Conservation (phyloP, 495 filamentous ascomycete species). For the Aspergillus carlsbadensis region DNA sequence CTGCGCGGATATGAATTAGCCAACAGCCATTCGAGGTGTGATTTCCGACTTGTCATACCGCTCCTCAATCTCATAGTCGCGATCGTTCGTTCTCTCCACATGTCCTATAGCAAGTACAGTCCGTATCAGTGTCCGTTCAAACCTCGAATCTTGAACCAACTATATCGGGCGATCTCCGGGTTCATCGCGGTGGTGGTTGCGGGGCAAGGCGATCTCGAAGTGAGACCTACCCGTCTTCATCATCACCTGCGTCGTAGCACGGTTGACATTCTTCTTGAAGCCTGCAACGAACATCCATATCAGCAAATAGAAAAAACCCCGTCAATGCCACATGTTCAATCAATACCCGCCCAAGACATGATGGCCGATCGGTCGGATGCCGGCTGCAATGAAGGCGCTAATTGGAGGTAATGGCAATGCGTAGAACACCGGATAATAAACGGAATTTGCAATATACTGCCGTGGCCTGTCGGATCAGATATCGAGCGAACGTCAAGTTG, state of each 20-base stretch:
- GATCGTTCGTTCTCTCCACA: slow-evolving; percentile 96
- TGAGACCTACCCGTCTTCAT: slow-evolving; percentile 84
- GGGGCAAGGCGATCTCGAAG: slow-evolving; percentile 19
- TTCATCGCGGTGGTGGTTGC: slow-evolving; percentile 5
- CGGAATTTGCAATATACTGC: neutral
- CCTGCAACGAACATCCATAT: slow-evolving; percentile 49
- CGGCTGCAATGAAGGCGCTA: neutral
- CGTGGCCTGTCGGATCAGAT: too few species aligned
- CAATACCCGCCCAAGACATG: slow-evolving; percentile 67
- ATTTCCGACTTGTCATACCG: slow-evolving; percentile 52
- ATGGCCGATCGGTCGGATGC: slow-evolving; percentile 21
- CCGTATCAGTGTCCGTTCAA: slow-evolving; percentile 19
- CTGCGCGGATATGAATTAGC: slow-evolving; percentile 39
- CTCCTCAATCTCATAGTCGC: slow-evolving; percentile 98
- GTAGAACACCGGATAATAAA: neutral
- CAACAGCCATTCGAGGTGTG: neutral
- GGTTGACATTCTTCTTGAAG: slow-evolving; percentile 98
- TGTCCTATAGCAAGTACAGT: slow-evolving; percentile 60
- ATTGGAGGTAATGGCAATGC: neutral
- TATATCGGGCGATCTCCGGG: slow-evolving; percentile 1
- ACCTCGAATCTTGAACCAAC: neutral
- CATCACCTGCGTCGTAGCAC: slow-evolving; percentile 99
- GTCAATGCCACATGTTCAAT: neutral
- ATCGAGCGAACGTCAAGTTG: neutral
- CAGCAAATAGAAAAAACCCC: neutral